Evolutionary conservation across 768 basidiomycete species (phyloP), one percentile per base, ranked within the genome.

Genomic region (Russula compacta): DNA sequence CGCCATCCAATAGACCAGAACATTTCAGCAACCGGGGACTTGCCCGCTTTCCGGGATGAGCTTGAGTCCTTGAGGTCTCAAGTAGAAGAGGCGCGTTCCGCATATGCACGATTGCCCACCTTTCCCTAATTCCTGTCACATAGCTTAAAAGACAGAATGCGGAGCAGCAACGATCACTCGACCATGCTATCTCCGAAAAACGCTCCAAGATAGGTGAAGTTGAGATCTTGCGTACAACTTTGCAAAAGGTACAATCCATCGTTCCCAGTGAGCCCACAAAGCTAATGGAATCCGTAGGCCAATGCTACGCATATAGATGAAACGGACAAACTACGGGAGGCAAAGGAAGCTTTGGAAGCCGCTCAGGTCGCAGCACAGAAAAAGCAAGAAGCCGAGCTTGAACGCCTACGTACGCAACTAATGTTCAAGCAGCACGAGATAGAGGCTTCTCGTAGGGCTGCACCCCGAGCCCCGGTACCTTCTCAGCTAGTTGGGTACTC

Each of bases 371-470:
- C 43, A 14, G 48, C 59, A 14, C 57, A 59, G 53, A 47, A 24
- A 35, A 17, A 46, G 39, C 65, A 61, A 47, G 57, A 65, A 7
- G 40, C 49, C 15, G 66, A 66, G 46, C 55, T 66, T 17, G 64
- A 66, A 24, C 57, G 64, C 39, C 57, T 66, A 11, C 58, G 58
- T 19, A 66, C 66, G 19, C 66, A 66, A 35, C 64, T 66, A 6
- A 17, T 54, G 17, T 66, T 66, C 51, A 61, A 66, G 33, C 59
- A 66, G 47, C 60, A 65, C 35, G 66, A 66, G 51, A 40, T 61
- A 17, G 60, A 64, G 32, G 21, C 60, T 3, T 59, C 66, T 52
- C 55, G 59, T 21, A 56, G 19, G 52, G 36, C 46, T 12, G 48
- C 14, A 2, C 11, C 21, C 11, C 58, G 53, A 38, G 39, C 38